Base-by-base conservation (phyloP, 2,329 filamentous ascomycete genomes). In the Dothideomycetes sp. region DNA sequence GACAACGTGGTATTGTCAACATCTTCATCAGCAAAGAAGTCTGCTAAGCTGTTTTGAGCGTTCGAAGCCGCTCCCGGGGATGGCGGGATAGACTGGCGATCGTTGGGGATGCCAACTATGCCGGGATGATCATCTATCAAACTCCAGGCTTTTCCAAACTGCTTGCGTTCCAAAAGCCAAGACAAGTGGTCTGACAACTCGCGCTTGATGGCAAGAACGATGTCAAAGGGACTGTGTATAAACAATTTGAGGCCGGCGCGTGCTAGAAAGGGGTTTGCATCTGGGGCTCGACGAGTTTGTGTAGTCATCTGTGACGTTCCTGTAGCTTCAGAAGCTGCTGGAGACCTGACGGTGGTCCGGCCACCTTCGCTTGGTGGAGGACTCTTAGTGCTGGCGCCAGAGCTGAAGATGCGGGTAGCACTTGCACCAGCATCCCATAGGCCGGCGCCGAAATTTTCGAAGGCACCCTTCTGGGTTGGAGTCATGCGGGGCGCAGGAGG, bases 181-280 rank as follows among this genome's bases (percentile, higher is more conserved):
- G 72, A 68, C 16, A 96, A 67, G 54, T 94, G 87, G 61, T 98
- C 91, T 3, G 78, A 69, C 12, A 94, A 69, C 54, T 94, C 88
- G 50, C 91, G 74, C 57, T 88, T 88, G 2, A 91, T 85, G 1
- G 86, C 85, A 41, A 95, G 67, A n/a, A 96, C 82, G 53, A 88
- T 96, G 61, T 98, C 91, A 56, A 93, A 98, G 0, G 91, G 91
- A 52, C 87, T 95, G 54, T 94, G 87, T 28, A 98, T 85, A 57
- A 95, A 95, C 12, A 98, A 83, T 54, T 96, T 84, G 49, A 80
- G 68, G 5, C 80, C 79, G 25, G 71, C 67, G 8, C 71, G 69
- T 4, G 65, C 61, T 13, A 65, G 64, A 49, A 73, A 65, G 33
- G 67, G 70, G 48, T 71, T 68, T 11, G 60, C 55, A 25, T 58